A percentile compares a stretch with the other conserved stretches of the same genome.
Evolutionary conservation across 306 rosid genomes (phyloP).

Genomic region (Styphnolobium japonicum): DNA sequence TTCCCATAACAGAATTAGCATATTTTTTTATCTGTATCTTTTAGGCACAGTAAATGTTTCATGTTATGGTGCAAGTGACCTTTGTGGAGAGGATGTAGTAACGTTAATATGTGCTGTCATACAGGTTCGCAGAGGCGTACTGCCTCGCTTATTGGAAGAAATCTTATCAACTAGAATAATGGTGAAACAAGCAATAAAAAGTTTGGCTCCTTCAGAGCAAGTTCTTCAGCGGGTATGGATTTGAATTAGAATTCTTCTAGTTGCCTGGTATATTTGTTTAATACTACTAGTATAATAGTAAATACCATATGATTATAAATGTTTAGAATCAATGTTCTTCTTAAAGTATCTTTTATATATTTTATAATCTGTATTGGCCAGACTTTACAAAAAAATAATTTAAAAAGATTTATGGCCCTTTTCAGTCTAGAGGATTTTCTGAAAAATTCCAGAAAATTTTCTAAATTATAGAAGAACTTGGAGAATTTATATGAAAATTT

Average conservation of each 20-base stretch:
- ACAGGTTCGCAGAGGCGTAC: conserved; percentile 83
- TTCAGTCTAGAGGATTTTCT: conserved; percentile 7
- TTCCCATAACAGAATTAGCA: neutral
- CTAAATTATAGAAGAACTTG: neutral
- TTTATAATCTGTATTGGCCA: conserved; percentile 9
- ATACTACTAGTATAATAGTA: neutral
- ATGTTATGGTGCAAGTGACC: neutral
- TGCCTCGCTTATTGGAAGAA: conserved; percentile 89
- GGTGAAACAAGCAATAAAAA: conserved; percentile 91
- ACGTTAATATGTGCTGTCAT: conserved; percentile 13
- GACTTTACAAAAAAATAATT: neutral
- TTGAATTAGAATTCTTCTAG: conserved; percentile 17
- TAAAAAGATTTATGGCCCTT: neutral
- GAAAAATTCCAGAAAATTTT: neutral
- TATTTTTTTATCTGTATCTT: neutral
- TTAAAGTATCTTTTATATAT: neutral
- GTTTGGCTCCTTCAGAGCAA: conserved; percentile 68
- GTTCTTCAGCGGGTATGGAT: conserved; percentile 80
- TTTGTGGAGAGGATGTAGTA: conserved; percentile 6
- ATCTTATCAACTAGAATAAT: conserved; percentile 89
- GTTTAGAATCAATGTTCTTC: conserved; percentile 13
- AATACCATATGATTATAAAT: conserved; percentile 7
- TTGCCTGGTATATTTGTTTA: conserved; percentile 7
- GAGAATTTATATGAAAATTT: conserved; percentile 10
- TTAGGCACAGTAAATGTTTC: neutral